Base-by-base conservation (phyloP, 2,329 filamentous ascomycete species). In the Phaeophleospora eucalypticola region DNA sequence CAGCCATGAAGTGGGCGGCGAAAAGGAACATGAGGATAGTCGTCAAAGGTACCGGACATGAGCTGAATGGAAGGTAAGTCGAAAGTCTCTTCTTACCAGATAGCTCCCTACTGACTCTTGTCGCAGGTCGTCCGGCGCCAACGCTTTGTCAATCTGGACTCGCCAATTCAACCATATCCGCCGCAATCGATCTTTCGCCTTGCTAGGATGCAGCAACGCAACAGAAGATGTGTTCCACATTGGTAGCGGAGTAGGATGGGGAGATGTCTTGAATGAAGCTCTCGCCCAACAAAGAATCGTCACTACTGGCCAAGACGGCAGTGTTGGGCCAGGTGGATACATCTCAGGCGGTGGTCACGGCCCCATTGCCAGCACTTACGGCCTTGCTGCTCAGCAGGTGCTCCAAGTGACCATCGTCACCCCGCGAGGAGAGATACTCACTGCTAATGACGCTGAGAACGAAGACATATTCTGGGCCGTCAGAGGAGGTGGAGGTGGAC, bases 381-480 rank as follows among this genome's bases (percentile, higher is more conserved):
- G 82, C 4, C 68, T 86, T 0, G 77, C 66, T 8, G 79, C 79
- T 0, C 81, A 86, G 53, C 75, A 84, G 39, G 71, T 76, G 0
- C 67, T 85, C 1, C 70, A 76, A 19, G 59, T 49, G 42, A 58
- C 59, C 14, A 51, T 65, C 1, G 71, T 84, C 14, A 77, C 74
- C 3, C 75, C 71, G 0, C 59, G 61, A 10, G 79, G 80, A 2
- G 47, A 70, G 12, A 54, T 74, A 14, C 51, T 81, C 2, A 72
- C 63, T 2, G 78, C 78, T 0, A 74, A 69, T 4, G 59, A 56
- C 0, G 48, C 72, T 20, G 77, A 84, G 53, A 53, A 61, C 36
- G 47, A 66, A 0, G 81, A 84, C 43, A 66, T 85, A 0, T 84
- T 80, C 67, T 86, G 81, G 81, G 82, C 81, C 1, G 63, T 83